Base-by-base conservation (phyloP, 1,284 basidiomycete species). In the Rhodotorula sp. region DNA sequence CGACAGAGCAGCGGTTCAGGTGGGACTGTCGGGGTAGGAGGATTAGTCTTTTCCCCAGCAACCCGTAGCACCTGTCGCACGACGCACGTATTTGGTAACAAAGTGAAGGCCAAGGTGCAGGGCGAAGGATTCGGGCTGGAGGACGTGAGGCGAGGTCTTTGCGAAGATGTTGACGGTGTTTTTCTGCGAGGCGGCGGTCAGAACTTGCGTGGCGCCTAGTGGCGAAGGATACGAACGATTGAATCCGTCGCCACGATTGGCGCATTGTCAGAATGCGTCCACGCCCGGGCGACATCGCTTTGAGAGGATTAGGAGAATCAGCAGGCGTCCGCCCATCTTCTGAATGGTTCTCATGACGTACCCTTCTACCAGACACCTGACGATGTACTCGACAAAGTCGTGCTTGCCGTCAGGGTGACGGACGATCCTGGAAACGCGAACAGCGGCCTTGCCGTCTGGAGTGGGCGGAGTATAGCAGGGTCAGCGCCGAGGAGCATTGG, bases 171-270 rank as follows among this genome's bases (percentile, higher is more conserved):
- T 55, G 56, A 60, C 30, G 24, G 64, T 72, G 66, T 67, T 72
- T 48, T 16, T 18, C 50, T 44, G 50, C 11, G 31, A 37, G 20
- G 65, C 37, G 34, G 15, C 31, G 9, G 40, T 22, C 15, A 50
- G 24, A 16, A 18, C n/a, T 20, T 48, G 20, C 6, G 28, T 95
- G 81, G 96, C 95, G 83, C 10, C 10, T 20, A 22, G 40, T 24
- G 37, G 18, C 20, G 5, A 7, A 26, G 13, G 13, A 22, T 60
- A 26, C 47, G 62, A 60, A 96, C 96, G 80, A 94, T 87, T 1
- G 90, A 90, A 81, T 94, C 92, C 4, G 92, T 95, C 15, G 92
- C 88, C 4, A 94, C 90, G 11, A 94, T 86, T 16, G 88, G 86
- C 6, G 85, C 85, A 81, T 95, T 95, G 78, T 94, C 89, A 1